Conservation (phyloP, 805 yeast species). For the Phaffomyces opuntiae region DNA sequence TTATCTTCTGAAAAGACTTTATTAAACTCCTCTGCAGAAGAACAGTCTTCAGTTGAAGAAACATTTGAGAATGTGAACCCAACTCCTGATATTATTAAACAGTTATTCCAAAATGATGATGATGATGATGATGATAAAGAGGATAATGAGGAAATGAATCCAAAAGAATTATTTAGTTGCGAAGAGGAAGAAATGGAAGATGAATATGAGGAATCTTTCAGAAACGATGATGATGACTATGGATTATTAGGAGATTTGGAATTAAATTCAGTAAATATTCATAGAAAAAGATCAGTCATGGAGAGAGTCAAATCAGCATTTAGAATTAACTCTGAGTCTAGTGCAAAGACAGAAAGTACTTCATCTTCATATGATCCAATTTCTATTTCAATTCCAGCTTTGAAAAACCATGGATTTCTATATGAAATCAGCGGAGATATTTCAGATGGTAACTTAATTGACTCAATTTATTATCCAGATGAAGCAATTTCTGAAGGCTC, state of each 20-base stretch:
- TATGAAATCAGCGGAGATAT: constrained; percentile 7
- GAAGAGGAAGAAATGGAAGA: background rate
- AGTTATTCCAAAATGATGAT: background rate
- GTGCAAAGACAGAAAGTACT: constrained; percentile 5
- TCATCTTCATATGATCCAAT: constrained; percentile 12
- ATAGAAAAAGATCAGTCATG: constrained; percentile 8
- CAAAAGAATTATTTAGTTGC: background rate
- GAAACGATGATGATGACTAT: background rate
- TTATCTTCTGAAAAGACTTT: background rate
- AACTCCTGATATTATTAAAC: constrained; percentile 2
- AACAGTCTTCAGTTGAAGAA: background rate
- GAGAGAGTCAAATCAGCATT: constrained; percentile 11
- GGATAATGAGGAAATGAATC: background rate
- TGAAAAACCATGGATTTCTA: constrained; percentile 8
- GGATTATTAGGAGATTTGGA: background rate
- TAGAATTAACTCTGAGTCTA: background rate
- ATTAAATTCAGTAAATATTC: background rate
- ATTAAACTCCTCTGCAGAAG: background rate
- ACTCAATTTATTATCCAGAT: constrained; percentile 9
- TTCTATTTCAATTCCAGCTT: constrained; percentile 13
- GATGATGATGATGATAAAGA: background rate
- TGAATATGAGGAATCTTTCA: background rate
- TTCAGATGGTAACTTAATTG: constrained; percentile 10
- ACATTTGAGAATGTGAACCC: background rate
- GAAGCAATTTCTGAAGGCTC: background rate